A percentile compares a stretch with the other conserved stretches of the same genome.
Evolutionary conservation across 495 filamentous ascomycete genomes (phyloP).

Genomic region (Neurospora sp.): DNA sequence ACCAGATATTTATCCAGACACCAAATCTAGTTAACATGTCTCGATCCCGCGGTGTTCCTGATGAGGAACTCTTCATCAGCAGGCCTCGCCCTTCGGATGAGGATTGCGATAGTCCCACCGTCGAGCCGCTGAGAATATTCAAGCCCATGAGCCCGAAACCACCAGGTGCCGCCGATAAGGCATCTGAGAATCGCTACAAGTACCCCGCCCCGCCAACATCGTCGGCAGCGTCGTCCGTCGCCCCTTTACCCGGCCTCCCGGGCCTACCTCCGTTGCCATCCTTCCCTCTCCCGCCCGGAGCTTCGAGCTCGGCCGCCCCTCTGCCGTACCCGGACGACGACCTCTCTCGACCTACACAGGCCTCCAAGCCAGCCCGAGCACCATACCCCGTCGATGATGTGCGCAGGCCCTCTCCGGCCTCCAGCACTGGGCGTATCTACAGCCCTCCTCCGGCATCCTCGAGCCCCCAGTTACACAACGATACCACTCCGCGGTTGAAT

Average conservation of each 20-base stretch:
- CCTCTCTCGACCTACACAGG: conserved; percentile 30
- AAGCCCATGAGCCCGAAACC: conserved; percentile 51
- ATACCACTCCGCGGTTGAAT: conserved; percentile 33
- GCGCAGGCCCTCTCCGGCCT: conserved; percentile 21
- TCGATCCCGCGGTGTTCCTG: conserved; percentile 43
- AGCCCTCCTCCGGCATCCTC: conserved; percentile 24
- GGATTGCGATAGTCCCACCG: conserved; percentile 56
- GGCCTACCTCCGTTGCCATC: conserved; percentile 30
- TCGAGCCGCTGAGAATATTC: conserved; percentile 79
- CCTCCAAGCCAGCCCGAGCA: conserved; percentile 25
- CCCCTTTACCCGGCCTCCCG: conserved; percentile 3
- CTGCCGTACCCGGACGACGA: conserved; percentile 73
- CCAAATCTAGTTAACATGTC: conserved; percentile 25
- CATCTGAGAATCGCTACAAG: conserved; percentile 23
- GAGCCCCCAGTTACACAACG: conserved; percentile 23
- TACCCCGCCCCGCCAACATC: conserved; percentile 39
- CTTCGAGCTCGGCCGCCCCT: conserved; percentile 52
- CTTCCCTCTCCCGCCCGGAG: conserved; percentile 51
- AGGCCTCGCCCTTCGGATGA: conserved; percentile 34
- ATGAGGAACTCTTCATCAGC: conserved; percentile 71
- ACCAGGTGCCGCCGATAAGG: conserved; percentile 21
- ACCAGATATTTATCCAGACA: conserved; percentile 7
- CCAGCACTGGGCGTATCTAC: conserved; percentile 22
- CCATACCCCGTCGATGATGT: conserved; percentile 40
- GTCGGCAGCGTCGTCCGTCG: conserved; percentile 23